Evolutionary conservation across 805 yeast genomes (phyloP), one percentile per base, ranked within the genome.

Genomic region (Jamesozyma hellenica): DNA sequence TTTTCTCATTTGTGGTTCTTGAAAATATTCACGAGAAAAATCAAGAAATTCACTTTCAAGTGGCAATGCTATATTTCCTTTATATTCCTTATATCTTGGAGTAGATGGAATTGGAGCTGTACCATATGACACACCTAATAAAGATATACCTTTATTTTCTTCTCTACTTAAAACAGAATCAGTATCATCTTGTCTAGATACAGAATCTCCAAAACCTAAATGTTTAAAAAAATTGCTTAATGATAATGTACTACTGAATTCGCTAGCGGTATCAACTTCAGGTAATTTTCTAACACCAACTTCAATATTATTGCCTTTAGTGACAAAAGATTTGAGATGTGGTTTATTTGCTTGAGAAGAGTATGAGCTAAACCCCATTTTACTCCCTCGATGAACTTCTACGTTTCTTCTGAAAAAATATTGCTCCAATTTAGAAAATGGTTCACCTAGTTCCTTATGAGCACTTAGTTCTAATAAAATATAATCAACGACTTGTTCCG

Each of bases 1-100:
- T 42, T 76, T 79, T 10, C 84, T 77, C 80, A 88, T 80, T 55
- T 90, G 97, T 0, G 98, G 96, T 55, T 88, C 97, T 53, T 88
- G 95, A 65, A 90, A 92, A 54, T 87, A 88, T 58, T 92, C 98
- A 43, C 85, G 56, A 50, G 82, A 75, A 58, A 80, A 83, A 38
- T 79, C 83, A 45, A 82, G 72, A 50, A 83, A 81, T 6, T 75
- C 74, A 9, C 85, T 78, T 4, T 67, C 66, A 10, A 75, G 56
- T 1, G 85, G 82, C 3, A 81, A 51, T 4, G 61, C 63, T 2
- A 57, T 44, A 3, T 47, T 44, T 13, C 51, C 55, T 14, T 44
- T 45, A 12, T 41, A 47, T 21, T 62, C 58, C 9, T 47, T 59
- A 47, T 70, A 79, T 19, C 81, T 63, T 6, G 84, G 77, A 0